Conservation (phyloP, 2,329 filamentous ascomycete species). For the Penicillium fuscoglaucum region DNA sequence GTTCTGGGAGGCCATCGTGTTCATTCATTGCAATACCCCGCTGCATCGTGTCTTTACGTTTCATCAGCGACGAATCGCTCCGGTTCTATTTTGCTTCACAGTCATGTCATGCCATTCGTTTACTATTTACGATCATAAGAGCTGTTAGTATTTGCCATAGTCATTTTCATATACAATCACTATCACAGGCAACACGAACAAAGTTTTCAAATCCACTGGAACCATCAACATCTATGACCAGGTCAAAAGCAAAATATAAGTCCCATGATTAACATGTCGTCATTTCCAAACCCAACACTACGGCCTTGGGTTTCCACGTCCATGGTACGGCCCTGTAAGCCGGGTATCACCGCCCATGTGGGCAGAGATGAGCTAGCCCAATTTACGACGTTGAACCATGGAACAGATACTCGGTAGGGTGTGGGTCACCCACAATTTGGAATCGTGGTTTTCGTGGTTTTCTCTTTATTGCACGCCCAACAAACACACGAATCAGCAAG, state of each 20-base stretch:
- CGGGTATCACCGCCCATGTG: slow-evolving; percentile 8
- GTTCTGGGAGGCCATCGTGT: slow-evolving; percentile 23
- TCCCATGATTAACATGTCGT: slow-evolving; percentile 17
- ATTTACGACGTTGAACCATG: slow-evolving; percentile 5
- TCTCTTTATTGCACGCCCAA: not conserved
- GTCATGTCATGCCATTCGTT: slow-evolving; percentile 1
- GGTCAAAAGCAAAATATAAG: not conserved
- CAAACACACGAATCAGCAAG: not conserved
- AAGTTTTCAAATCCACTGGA: not conserved
- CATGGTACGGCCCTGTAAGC: slow-evolving; percentile 6
- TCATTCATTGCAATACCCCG: slow-evolving; percentile 29
- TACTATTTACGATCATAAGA: slow-evolving; percentile 1
- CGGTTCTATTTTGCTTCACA: slow-evolving; percentile 5
- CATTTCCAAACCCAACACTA: slow-evolving; percentile 18
- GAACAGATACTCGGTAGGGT: not conserved
- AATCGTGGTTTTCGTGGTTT: not conserved
- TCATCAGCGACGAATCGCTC: slow-evolving; percentile 12
- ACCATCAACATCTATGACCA: not conserved
- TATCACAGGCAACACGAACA: not conserved
- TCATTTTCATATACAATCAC: not conserved
- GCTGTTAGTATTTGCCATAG: not conserved
- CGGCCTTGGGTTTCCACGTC: slow-evolving; percentile 18
- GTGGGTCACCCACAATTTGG: slow-evolving; percentile 4
- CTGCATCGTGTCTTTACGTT: slow-evolving; percentile 18
- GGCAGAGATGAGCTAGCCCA: not conserved